These are phyloP conservation scores for Saccharomyces uvarum DNA, from an alignment of 1,139 yeast genomes.

Conservation along the genomic window DNA sequence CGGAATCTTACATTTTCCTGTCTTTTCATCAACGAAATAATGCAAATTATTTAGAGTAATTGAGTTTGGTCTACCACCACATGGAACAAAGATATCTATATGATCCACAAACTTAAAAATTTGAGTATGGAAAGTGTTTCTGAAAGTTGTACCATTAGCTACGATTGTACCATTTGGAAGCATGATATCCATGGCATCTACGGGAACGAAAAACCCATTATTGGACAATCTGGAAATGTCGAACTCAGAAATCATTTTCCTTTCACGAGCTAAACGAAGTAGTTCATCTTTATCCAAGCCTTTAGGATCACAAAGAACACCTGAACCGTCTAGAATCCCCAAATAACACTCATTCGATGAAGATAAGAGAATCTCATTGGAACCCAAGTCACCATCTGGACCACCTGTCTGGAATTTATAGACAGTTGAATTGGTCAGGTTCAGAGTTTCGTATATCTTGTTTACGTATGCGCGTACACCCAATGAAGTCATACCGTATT, in stretches of 20 bases:
- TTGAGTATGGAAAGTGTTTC: constrained; percentile 82
- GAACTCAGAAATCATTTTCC: constrained; percentile 68
- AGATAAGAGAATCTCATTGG: constrained; percentile 85
- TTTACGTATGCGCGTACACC: constrained; percentile 91
- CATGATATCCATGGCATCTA: constrained; percentile 73
- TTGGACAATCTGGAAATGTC: constrained; percentile 60
- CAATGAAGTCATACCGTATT: constrained; percentile 93
- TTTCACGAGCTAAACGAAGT: constrained; percentile 64
- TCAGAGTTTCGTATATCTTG: constrained; percentile 74
- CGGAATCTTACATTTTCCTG: constrained; percentile 73
- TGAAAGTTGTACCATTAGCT: constrained; percentile 82
- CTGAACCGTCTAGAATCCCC: constrained; percentile 91
- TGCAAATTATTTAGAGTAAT: constrained; percentile 81
- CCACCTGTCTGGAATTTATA: constrained; percentile 95
- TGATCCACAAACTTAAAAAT: constrained; percentile 60
- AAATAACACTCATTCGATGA: constrained; percentile 68
- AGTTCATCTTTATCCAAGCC: constrained; percentile 81
- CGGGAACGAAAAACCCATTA: constrained; percentile 74
- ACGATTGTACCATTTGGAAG: constrained; percentile 71
- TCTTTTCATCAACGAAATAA: constrained; percentile 60
- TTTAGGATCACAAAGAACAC: constrained; percentile 84
- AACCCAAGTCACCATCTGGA: constrained; percentile 97
- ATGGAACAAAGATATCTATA: constrained; percentile 83
- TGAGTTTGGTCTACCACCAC: constrained; percentile 98
- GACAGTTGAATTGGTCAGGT: constrained; percentile 52